Evolutionary conservation across 148 eudicot species (phyloP).

Genomic region (Dysphania ambrosioides): DNA sequence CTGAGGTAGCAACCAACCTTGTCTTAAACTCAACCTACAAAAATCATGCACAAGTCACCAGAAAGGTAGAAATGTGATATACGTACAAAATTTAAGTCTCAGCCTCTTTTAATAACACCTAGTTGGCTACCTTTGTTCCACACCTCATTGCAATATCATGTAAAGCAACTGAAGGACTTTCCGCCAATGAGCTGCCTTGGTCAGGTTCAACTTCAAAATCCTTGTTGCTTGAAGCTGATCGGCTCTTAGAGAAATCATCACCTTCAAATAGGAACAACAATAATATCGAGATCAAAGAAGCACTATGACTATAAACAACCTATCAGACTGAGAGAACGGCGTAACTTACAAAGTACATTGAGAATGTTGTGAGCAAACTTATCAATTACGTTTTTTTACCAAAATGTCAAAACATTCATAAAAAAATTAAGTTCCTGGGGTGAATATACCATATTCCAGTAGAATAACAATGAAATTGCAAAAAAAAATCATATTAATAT

Average conservation of each 20-base stretch:
- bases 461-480: too few species aligned
- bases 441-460: too few species aligned
- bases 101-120: not conserved
- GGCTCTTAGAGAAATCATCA: conserved; percentile 50
- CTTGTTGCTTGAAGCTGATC: conserved; percentile 53
- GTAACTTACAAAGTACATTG: too few species aligned
- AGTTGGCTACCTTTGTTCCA: conserved; percentile 69
- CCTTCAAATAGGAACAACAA: conserved; percentile 34
- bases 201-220: conserved; percentile 57
- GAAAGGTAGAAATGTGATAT: not conserved
- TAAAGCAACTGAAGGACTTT: conserved; percentile 65
- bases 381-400: too few species aligned
- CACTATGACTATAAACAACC: too few species aligned
- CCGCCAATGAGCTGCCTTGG: conserved; percentile 39
- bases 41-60: conserved; percentile 13
- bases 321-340: too few species aligned
- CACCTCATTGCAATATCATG: conserved; percentile 80
- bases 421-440: too few species aligned
- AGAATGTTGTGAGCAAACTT: too few species aligned
- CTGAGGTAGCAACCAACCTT: conserved; percentile 45
- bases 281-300: not conserved
- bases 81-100: not conserved
- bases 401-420: too few species aligned
- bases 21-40: conserved; percentile 75
- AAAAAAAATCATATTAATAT: too few species aligned